These are phyloP conservation scores for Porodaedalea pini DNA, from an alignment of 1,284 basidiomycete genomes.

Conservation along the genomic window DNA sequence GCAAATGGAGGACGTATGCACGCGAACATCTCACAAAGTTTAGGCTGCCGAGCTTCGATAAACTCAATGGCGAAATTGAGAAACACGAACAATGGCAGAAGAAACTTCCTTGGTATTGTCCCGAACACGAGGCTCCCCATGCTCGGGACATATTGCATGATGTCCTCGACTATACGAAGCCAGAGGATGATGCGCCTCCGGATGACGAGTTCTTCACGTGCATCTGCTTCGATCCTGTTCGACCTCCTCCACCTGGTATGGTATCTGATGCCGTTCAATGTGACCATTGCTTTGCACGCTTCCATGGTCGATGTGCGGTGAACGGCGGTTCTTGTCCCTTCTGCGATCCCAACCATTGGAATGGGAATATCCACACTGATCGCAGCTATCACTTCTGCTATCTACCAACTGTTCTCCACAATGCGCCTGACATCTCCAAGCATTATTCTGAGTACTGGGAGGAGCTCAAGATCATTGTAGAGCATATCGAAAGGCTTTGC, in stretches of 20 bases:
- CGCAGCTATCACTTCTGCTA: conserved; percentile 78
- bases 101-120: conserved; percentile 73
- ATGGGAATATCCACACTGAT: conserved; percentile 73
- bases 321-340: conserved; percentile 86
- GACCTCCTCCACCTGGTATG: conserved; percentile 66
- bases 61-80: conserved; percentile 61
- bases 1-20: conserved; percentile 67
- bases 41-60: conserved; percentile 65
- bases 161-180: conserved; percentile 64
- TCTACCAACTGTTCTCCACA: conserved; percentile 61
- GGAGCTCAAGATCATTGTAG: conserved; percentile 71
- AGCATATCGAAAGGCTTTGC: conserved; percentile 68
- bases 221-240: conserved; percentile 70
- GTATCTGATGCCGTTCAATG: conserved; percentile 81
- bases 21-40: conserved; percentile 69
- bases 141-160: conserved; percentile 63
- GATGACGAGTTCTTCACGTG: conserved; percentile 78
- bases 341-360: conserved; percentile 85
- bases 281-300: conserved; percentile 79
- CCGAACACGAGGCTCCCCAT: conserved; percentile 57
- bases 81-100: conserved; percentile 66
- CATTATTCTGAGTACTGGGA: conserved; percentile 74
- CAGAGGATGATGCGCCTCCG: conserved; percentile 73
- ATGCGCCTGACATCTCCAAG: conserved; percentile 70
- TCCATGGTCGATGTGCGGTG: conserved; percentile 77